A percentile compares a stretch with the other conserved stretches of the same genome.
phyloP scores from a whole-genome alignment of 192 early-diverging fungal genomes.

The Coemansia javaensis region DNA sequence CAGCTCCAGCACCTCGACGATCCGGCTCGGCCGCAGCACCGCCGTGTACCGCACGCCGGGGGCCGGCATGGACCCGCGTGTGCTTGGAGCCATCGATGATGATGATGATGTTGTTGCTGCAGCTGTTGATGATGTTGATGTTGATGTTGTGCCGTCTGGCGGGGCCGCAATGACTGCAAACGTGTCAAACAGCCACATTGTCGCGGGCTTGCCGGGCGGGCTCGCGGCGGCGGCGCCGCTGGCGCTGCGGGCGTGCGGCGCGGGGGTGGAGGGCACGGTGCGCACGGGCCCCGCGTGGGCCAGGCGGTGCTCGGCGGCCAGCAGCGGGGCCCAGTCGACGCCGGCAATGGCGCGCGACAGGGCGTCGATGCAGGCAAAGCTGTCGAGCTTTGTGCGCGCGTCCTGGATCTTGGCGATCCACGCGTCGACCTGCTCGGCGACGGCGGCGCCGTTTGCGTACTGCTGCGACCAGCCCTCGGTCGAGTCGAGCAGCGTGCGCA shows the following conservation, averaged over 20 bases:
- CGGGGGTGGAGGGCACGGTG: slow-evolving; percentile 7
- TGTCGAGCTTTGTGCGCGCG: slow-evolving; percentile 36
- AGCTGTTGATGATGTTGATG: too few species aligned
- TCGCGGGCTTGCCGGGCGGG: slow-evolving; percentile 21
- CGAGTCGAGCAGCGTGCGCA: slow-evolving; percentile 49
- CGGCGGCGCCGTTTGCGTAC: slow-evolving; percentile 25
- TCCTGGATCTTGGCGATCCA: slow-evolving; percentile 50
- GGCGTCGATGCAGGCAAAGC: slow-evolving; percentile 39
- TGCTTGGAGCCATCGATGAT: too few species aligned
- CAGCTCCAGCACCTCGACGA: slow-evolving; percentile 41
- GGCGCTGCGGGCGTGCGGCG: too few species aligned
- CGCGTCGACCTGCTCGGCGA: slow-evolving; percentile 41
- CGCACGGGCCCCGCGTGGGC: slow-evolving; percentile 28
- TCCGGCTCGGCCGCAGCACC: slow-evolving; percentile 26
- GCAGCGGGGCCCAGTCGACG: slow-evolving; percentile 25
- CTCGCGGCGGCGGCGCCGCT: too few species aligned
- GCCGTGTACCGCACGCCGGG: slow-evolving; percentile 13
- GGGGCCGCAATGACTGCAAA: slow-evolving; percentile 27
- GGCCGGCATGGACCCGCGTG: slow-evolving; percentile 14
- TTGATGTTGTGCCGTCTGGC: too few species aligned
- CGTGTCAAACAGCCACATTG: slow-evolving; percentile 43
- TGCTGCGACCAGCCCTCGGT: slow-evolving; percentile 46
- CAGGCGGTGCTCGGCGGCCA: slow-evolving; percentile 25
- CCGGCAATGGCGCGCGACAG: slow-evolving; percentile 11
- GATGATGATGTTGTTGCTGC: too few species aligned